Percentiles rank a stretch among this genome's conserved stretches.
phyloP scores from a whole-genome alignment of 164 flowering plant genomes.

The Malania oleifera region DNA sequence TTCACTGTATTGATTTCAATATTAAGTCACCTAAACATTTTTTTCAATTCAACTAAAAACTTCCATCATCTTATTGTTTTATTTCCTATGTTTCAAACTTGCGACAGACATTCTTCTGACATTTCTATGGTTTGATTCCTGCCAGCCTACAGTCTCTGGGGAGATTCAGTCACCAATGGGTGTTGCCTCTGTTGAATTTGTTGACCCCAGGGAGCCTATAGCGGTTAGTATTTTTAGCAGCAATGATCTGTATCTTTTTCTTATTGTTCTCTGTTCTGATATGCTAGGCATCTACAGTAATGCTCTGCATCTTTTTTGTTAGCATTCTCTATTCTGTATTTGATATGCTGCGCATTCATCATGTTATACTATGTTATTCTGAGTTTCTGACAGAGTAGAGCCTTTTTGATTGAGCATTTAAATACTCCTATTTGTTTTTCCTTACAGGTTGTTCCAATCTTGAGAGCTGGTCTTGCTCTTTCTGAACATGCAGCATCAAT shows the following conservation, averaged over 20 bases:
- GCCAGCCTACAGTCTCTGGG: slow-evolving; percentile 71
- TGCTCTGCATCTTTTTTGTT: too few species aligned
- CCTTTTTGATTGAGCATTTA: background rate
- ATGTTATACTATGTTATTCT: background rate
- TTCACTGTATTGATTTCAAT: too few species aligned
- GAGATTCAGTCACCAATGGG: slow-evolving; percentile 91
- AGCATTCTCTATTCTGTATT: background rate
- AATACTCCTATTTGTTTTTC: slow-evolving; percentile 10
- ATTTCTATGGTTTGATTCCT: slow-evolving; percentile 12
- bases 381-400: too few species aligned
- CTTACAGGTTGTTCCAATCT: slow-evolving; percentile 79
- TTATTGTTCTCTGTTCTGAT: background rate
- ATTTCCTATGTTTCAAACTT: too few species aligned
- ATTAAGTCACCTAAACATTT: too few species aligned
- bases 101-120: background rate
- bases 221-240: slow-evolving; percentile 44
- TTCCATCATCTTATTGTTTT: too few species aligned
- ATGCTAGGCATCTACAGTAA: too few species aligned
- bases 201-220: slow-evolving; percentile 94
- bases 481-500: slow-evolving; percentile 84
- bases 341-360: background rate
- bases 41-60: too few species aligned
- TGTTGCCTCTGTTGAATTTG: slow-evolving; percentile 85
- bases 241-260: background rate
- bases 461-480: slow-evolving; percentile 98